These are phyloP conservation scores for Saprolegnia diclina DNA, from an alignment of 352 stramenopile species.

Conservation along the genomic window DNA sequence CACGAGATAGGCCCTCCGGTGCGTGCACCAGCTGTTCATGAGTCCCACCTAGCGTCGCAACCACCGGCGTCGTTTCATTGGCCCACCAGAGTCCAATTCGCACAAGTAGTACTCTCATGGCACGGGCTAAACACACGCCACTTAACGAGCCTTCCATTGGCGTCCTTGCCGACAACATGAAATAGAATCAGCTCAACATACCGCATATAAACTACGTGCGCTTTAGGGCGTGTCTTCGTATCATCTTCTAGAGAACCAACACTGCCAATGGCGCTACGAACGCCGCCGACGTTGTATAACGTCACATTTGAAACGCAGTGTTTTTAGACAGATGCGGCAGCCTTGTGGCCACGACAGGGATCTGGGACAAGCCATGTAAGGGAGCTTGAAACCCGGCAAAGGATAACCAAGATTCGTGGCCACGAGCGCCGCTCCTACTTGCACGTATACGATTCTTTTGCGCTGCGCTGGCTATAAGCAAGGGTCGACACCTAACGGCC, in stretches of 20 bases:
- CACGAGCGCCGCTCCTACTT: no score
- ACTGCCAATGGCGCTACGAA: no score
- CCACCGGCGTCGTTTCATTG: not conserved
- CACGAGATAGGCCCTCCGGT: no score
- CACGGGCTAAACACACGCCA: not conserved
- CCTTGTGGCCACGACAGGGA: not conserved
- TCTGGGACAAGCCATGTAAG: not conserved
- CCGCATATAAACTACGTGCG: no score
- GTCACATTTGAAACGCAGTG: not conserved
- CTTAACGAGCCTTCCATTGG: not conserved
- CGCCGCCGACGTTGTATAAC: not conserved
- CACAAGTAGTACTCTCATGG: not conserved
- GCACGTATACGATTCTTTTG: no score
- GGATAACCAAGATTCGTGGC: not conserved
- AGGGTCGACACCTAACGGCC: no score
- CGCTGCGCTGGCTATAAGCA: no score
- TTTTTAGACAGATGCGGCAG: not conserved
- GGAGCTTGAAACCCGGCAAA: not conserved
- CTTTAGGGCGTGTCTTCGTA: no score
- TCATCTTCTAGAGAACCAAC: no score
- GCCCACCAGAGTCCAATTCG: not conserved
- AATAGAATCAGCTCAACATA: no score
- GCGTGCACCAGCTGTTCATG: no score
- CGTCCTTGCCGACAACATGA: no score
- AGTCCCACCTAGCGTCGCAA: not conserved